Base-by-base conservation (phyloP, 2,329 filamentous ascomycete species). In the Cordyceps farinosa region DNA sequence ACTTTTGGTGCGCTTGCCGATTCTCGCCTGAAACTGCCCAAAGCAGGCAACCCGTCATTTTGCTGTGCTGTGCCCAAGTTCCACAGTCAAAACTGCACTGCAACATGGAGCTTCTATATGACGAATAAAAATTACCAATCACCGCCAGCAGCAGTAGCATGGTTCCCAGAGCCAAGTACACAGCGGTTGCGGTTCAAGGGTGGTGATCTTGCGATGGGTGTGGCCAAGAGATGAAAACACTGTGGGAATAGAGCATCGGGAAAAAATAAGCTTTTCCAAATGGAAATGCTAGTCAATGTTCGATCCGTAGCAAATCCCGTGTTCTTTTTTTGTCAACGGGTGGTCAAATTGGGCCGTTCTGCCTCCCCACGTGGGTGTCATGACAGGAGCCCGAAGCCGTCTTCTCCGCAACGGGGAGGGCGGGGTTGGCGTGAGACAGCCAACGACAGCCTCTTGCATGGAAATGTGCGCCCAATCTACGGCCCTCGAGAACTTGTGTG, bases 1-100 rank as follows among this genome's bases (percentile, higher is more conserved):
- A n/a, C 36, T 50, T 40, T 5, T 17, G 11, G 11, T 27, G 22
- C 29, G 1, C 17, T 29, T 27, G 11, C 34, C 38, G 17, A 34
- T 32, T 36, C n/a, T 45, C 58, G 58, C 50, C 27, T 53, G 58
- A 38, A 38, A 40, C 48, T 61, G n/a, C 58, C 58, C 36, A 61
- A 61, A 61, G 29, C 50, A 36, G 58, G 5, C 29, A 61, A 45
- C 58, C 58, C 53, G 30, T n/a, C 10, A 5, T 47, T 47, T 34
- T 9, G 10, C 42, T 34, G 3, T n/a, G 15, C 15, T 44, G 22
- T 30, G n/a, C 51, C 38, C 53, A 8, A 42, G 30, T 45, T 45
- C 54, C 54, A 34, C 54, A 13, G 29, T 29, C 10, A 45, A 22
- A 7, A 8, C 27, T 54, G 52, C 52, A 40, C n/a, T 56, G 54